phyloP scores from a whole-genome alignment of 1,139 yeast species.

The Geotrichum armillariae region DNA sequence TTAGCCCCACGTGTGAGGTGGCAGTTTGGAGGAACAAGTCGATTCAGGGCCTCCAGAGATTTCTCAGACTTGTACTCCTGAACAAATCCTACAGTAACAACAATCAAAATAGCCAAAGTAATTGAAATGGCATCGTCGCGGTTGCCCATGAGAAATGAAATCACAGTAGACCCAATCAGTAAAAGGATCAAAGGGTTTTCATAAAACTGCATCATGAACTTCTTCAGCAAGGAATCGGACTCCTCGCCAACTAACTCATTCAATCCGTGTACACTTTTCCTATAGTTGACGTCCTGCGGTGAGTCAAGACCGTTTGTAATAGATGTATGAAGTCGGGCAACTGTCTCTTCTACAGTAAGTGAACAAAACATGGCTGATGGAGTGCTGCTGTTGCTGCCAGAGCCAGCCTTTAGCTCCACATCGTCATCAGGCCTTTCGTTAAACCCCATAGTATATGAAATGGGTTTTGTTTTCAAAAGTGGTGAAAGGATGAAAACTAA shows the following conservation, averaged over 20 bases:
- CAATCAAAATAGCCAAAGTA: conserved; percentile 83
- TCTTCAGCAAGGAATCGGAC: conserved; percentile 66
- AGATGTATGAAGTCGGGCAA: conserved; percentile 62
- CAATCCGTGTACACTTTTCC: conserved; percentile 73
- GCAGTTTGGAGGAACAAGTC: conserved; percentile 91
- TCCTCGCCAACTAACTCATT: conserved; percentile 75
- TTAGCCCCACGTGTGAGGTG: conserved; percentile 77
- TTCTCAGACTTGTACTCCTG: conserved; percentile 95
- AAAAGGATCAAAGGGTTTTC: conserved; percentile 87
- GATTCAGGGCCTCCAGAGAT: conserved; percentile 85
- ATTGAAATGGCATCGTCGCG: conserved; percentile 90
- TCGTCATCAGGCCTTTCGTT: conserved; percentile 14
- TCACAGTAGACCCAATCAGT: conserved; percentile 81
- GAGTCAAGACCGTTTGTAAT: conserved; percentile 57
- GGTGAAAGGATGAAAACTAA: conserved; percentile 3
- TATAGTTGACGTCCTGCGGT: conserved; percentile 64
- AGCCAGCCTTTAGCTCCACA: conserved; percentile 16
- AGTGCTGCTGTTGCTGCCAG: conserved; percentile 22
- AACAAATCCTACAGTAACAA: conserved; percentile 92
- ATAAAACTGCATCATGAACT: conserved; percentile 75
- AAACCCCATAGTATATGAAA: conserved; percentile 14
- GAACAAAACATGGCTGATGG: conserved; percentile 57
- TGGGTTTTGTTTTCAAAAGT: neutral
- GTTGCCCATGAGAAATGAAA: conserved; percentile 88
- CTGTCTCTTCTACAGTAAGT: conserved; percentile 61